phyloP scores from a whole-genome alignment of 139 green algal species.

The Closterium sp. region DNA sequence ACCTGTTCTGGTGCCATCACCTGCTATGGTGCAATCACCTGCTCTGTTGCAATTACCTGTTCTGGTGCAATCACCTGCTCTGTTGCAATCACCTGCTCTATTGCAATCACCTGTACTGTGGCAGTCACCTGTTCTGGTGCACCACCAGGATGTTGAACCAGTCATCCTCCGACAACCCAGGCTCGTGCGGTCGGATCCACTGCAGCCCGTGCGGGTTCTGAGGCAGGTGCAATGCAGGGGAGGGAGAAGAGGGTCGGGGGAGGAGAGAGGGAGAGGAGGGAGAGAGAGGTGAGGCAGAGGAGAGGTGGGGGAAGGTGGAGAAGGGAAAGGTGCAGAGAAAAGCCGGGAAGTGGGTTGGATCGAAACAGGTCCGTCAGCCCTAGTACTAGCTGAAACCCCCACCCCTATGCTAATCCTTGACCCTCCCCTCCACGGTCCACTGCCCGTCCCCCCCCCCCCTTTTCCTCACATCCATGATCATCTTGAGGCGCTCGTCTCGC shows the following conservation, averaged over 20 bases:
- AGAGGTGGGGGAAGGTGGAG: too few relatives aligned
- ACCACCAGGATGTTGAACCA: constrained; percentile 96
- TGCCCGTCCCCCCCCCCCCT: background rate
- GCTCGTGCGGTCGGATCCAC: constrained; percentile 53
- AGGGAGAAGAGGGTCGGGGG: background rate
- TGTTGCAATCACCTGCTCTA: background rate
- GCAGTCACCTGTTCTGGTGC: constrained; percentile 83
- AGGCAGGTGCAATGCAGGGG: background rate
- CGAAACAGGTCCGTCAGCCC: too few relatives aligned
- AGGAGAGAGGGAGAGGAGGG: too few relatives aligned
- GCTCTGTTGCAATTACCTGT: too few relatives aligned
- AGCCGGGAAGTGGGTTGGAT: too few relatives aligned
- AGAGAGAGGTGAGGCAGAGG: too few relatives aligned
- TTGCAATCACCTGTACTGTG: background rate
- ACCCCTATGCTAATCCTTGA: background rate
- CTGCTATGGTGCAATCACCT: too few relatives aligned
- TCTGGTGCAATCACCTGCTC: background rate
- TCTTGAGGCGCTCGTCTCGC: constrained; percentile 84
- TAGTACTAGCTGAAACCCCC: too few relatives aligned
- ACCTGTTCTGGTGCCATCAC: too few relatives aligned
- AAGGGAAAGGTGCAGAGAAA: too few relatives aligned
- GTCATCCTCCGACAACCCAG: constrained; percentile 48
- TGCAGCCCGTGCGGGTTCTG: constrained; percentile 50
- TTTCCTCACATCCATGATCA: background rate
- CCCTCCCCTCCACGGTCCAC: background rate